Base-by-base conservation (phyloP, 1,139 yeast species). In the Candida labiduridarum region DNA sequence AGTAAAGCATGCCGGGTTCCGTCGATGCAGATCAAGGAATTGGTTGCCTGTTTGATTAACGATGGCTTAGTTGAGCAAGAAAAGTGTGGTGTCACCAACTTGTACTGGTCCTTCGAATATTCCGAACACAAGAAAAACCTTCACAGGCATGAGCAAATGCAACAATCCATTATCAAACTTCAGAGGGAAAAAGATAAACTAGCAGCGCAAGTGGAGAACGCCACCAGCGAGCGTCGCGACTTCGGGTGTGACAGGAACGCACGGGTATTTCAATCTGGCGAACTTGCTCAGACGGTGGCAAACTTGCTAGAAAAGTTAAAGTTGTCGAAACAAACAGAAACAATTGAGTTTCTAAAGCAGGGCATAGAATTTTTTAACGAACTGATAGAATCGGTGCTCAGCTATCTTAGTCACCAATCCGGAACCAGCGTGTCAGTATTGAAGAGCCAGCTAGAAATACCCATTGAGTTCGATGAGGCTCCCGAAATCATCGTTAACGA, bases 41-140 rank as follows among this genome's bases (percentile, higher is more conserved):
- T 80, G 5, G 61, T 81, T 10, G 76, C 74, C 46, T 59, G 62
- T 12, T 66, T 81, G 52, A 63, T 79, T 6, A 83, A 80, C 54
- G 81, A 77, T 40, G 71, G 70, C 0, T 58, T 79, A 36, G 69
- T 82, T 7, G 73, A 72, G 43, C 71, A 72, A 41, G 83, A 79
- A 53, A 82, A 80, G 62, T 79, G 84, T 58, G 86, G 86, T 0
- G 67, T 70, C 11, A 72, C 80, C 3, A 80, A 79, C 52, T 67
- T 80, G 15, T 82, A 80, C 58, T 81, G 85, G 84, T 69, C 80
- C 44, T 81, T 80, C 58, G 70, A 71, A 46, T 72, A 74, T 49
- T 76, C 76, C 43, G 64, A 41, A 30, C 42, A 64, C 29, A 59
- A 61, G 15, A 61, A 61, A 10, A 43, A 46, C 11, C 38, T 49